These are phyloP conservation scores for Brettanomyces bruxellensis DNA, from an alignment of 805 yeast species.

Conservation along the genomic window DNA sequence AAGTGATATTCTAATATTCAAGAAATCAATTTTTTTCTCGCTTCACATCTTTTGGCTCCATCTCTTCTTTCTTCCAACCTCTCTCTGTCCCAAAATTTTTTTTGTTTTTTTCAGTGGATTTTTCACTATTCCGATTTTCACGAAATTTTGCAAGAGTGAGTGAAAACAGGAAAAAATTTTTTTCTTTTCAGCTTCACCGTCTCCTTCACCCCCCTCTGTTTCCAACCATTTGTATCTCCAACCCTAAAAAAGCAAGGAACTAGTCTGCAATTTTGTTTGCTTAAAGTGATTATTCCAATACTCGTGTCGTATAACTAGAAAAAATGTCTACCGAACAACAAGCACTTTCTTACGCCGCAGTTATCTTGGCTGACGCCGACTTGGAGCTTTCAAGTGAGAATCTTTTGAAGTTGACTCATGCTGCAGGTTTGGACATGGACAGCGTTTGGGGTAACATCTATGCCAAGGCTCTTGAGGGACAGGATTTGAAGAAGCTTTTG, in stretches of 20 bases:
- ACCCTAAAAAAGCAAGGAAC: constrained; percentile 18
- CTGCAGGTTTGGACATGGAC: constrained; percentile 75
- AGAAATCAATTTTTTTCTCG: no score
- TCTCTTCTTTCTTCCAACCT: no score
- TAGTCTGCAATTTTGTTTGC: constrained; percentile 32
- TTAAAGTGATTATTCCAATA: constrained; percentile 35
- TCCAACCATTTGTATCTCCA: neutral
- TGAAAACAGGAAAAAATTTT: no score
- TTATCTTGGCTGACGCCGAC: constrained; percentile 95
- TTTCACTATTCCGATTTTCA: no score
- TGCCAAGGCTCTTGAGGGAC: constrained; percentile 77
- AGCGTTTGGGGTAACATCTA: constrained; percentile 73
- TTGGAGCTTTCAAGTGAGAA: constrained; percentile 84
- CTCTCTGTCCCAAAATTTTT: no score
- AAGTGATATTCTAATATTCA: no score
- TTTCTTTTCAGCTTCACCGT: no score
- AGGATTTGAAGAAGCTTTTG: constrained; percentile 63
- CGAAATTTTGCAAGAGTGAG: no score
- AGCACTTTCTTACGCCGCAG: constrained; percentile 95
- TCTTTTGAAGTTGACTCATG: constrained; percentile 60
- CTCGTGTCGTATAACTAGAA: constrained; percentile 1
- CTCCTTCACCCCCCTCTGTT: neutral
- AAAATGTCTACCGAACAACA: constrained; percentile 67
- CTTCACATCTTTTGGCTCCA: no score
- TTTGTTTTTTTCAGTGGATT: no score